These are phyloP conservation scores for Lentinula boryana DNA, from an alignment of 768 basidiomycete genomes.

Conservation along the genomic window DNA sequence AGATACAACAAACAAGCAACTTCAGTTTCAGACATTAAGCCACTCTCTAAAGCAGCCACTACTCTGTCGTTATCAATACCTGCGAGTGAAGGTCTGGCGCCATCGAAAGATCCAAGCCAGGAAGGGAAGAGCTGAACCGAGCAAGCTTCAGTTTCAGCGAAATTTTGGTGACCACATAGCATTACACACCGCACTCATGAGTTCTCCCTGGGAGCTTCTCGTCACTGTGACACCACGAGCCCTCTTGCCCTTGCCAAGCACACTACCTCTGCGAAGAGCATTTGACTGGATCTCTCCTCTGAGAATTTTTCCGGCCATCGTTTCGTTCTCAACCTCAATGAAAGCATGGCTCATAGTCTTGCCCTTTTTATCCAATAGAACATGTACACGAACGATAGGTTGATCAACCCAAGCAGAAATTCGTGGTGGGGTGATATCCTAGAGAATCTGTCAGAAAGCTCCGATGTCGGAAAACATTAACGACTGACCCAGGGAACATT, in stretches of 20 bases:
- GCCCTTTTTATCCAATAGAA: constrained; percentile 74
- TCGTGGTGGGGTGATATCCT: constrained; percentile 82
- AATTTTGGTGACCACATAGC: neutral
- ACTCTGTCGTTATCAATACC: constrained; percentile 55
- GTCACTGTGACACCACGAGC: constrained; percentile 84
- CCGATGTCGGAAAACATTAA: neutral
- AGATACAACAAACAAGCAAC: constrained; percentile 61
- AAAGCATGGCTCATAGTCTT: constrained; percentile 85
- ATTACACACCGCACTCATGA: constrained; percentile 68
- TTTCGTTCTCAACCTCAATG: constrained; percentile 61
- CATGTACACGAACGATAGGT: constrained; percentile 65
- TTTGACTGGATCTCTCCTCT: constrained; percentile 35
- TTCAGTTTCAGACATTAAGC: constrained; percentile 63
- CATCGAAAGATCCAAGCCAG: constrained; percentile 74
- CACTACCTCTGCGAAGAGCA: constrained; percentile 34
- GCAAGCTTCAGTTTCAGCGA: neutral
- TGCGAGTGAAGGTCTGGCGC: constrained; percentile 59
- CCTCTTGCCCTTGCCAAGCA: constrained; percentile 71
- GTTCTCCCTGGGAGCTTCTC: constrained; percentile 70
- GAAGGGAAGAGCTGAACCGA: constrained; percentile 64
- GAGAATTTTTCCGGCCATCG: constrained; percentile 60
- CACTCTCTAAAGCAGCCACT: constrained; percentile 54
- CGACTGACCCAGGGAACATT: constrained; percentile 83
- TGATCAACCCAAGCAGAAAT: constrained; percentile 67
- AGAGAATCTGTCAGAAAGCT: neutral